phyloP scores from a whole-genome alignment of 2,329 filamentous ascomycete species.

The Cordyceps cateniannulata region DNA sequence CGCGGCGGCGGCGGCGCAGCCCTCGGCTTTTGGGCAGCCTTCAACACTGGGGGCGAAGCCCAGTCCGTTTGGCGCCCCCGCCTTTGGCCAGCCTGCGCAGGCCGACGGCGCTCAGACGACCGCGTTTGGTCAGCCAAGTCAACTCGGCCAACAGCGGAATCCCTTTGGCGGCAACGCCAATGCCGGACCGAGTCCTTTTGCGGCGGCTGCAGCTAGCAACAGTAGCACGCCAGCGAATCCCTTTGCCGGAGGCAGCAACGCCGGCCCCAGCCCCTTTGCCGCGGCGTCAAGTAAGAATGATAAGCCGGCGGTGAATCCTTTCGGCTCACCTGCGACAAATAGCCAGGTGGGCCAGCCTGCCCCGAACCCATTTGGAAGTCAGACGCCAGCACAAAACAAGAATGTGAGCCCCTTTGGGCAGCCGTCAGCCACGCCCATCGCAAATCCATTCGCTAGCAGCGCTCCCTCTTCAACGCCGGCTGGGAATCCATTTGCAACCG shows the following conservation, averaged over 20 bases:
- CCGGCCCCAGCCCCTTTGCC: neutral
- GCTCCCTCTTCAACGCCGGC: neutral
- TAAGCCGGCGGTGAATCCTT: neutral
- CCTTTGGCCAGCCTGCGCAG: conserved; percentile 35
- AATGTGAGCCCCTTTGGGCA: conserved; percentile 4
- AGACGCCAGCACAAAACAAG: conserved; percentile 5
- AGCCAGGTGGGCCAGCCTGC: neutral
- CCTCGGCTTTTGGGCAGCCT: conserved; percentile 37
- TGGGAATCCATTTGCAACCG: conserved; percentile 21
- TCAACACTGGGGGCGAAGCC: conserved; percentile 14
- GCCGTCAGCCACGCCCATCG: conserved; percentile 4
- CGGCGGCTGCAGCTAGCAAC: conserved; percentile 1
- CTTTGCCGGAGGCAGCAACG: conserved; percentile 21
- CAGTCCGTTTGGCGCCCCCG: conserved; percentile 26
- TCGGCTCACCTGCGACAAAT: neutral
- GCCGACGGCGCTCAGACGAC: conserved; percentile 13
- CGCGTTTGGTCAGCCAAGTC: conserved; percentile 36
- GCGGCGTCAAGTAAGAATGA: neutral
- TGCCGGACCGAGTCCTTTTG: conserved; percentile 27
- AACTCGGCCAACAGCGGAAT: conserved; percentile 25
- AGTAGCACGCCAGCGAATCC: conserved; percentile 20
- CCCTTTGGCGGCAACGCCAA: conserved; percentile 24
- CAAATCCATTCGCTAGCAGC: conserved; percentile 1
- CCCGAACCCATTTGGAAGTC: conserved; percentile 10
- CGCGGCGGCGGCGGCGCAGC: conserved; percentile 23